Evolutionary conservation across 2,329 filamentous ascomycete species (phyloP).

Genomic region (Rugonectria rugulosa): DNA sequence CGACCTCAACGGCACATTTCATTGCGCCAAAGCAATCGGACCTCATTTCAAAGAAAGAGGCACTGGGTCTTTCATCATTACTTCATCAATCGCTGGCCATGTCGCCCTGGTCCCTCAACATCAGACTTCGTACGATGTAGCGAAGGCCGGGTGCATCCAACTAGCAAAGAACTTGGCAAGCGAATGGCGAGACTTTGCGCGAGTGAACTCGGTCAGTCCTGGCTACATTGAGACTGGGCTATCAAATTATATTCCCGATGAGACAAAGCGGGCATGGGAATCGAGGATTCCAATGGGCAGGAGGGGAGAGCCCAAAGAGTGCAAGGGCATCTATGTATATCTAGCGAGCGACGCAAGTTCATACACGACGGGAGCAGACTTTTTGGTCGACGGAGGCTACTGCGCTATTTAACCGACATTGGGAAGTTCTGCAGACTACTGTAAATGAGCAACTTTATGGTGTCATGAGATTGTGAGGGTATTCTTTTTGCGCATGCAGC

Average conservation of each 20-base stretch:
- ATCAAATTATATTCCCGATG: constrained; percentile 68
- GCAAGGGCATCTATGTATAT: constrained; percentile 82
- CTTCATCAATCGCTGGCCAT: neutral
- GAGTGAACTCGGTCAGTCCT: constrained; percentile 14
- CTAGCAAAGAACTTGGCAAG: constrained; percentile 8
- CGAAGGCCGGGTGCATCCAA: constrained; percentile 8
- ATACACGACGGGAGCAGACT: constrained; percentile 76
- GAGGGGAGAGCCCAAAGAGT: constrained; percentile 72
- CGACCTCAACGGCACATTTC: constrained; percentile 1
- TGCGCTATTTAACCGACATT: neutral
- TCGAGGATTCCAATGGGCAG: constrained; percentile 78
- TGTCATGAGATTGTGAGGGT: too few relatives aligned
- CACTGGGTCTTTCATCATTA: constrained; percentile 6
- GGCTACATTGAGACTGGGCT: constrained; percentile 60
- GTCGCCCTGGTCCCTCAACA: constrained; percentile 10
- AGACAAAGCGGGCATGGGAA: constrained; percentile 76
- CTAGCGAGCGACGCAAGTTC: constrained; percentile 77
- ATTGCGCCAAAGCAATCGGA: constrained; percentile 1
- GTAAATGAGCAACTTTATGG: too few relatives aligned
- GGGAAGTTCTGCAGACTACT: too few relatives aligned
- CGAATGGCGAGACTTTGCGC: constrained; percentile 14
- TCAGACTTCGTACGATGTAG: constrained; percentile 9
- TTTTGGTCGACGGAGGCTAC: constrained; percentile 78
- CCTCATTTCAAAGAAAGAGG: constrained; percentile 7
- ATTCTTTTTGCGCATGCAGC: too few relatives aligned